Evolutionary conservation across 805 yeast genomes (phyloP), one percentile per base, ranked within the genome.

Genomic region (Myxozyma geophila): DNA sequence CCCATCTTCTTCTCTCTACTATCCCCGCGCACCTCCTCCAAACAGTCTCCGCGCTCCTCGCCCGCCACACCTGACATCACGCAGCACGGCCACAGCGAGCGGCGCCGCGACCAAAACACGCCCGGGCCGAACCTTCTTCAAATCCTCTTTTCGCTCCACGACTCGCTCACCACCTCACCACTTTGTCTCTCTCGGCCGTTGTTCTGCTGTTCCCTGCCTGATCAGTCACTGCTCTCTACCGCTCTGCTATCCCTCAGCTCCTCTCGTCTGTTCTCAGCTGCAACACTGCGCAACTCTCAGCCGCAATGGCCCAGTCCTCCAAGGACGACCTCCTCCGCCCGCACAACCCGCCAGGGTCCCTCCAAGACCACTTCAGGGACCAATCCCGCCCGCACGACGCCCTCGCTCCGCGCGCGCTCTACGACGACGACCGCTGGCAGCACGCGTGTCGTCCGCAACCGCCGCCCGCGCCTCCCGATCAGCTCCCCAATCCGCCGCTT

Each of bases 91-190:
- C 52, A 54, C 58, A 46, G 52, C 50, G 52, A 46, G 33, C 58
- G 52, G 56, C 51, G 43, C 61, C 36, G 50, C 47, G 47, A 58
- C 61, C 50, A 51, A 58, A 58, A 58, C 60, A 57, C 54, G 44
- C 61, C 55, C 17, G 50, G 36, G 46, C 55, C 61, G 61, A 58
- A 58, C 61, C 49, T 43, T 35, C 56, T 40, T 21, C 33, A 8
- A 7, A 8, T 17, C 23, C 33, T 13, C 39, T 28, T 53, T 53
- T 53, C 57, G 28, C 48, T 53, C 21, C 28, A 28, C 28, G 5
- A 2, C 28, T 39, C 39, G 49, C 48, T 43, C 15, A 28, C 19
- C n/a, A 12, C 58, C 28, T 7, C 23, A 33, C 23, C 12, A 37
- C 47, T 10, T 6, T 17, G 13, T n/a, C n/a, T n/a, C n/a, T n/a